Base-by-base conservation (phyloP, 148 eudicot species). In the Talinum fruticosum region DNA sequence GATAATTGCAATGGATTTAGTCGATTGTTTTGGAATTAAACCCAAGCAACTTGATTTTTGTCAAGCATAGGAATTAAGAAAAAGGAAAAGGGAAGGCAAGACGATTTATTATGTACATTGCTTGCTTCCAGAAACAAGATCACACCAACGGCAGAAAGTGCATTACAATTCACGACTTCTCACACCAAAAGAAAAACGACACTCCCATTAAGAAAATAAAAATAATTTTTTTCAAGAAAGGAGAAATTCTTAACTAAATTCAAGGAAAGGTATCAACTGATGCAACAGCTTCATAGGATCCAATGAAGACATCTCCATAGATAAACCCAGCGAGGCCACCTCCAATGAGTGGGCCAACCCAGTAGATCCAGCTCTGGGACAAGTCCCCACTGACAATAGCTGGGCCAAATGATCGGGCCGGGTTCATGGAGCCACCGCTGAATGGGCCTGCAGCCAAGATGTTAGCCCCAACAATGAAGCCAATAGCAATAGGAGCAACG, bases 351-450 rank as follows among this genome's bases (percentile, higher is more conserved):
- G 97, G 97, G 76, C 95, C 97, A 34, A 88, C 90, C 97, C 97
- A 93, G 33, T 93, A 93, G 79, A 92, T 84, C 97, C 95, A 93
- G 77, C 86, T 87, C 66, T 88, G 82, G 3, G 92, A 78, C 35
- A 87, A 84, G 70, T 90, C 92, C 47, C 91, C 90, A 37, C 86
- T 80, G 0, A 82, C 91, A 21, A 90, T 81, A 38, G 95, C 91
- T 5, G 97, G 97, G 51, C 95, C 97, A 24, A 91, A 85, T 29
- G 97, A 92, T 0, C 93, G 90, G 45, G 97, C 95, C 29, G 95
- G 97, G 88, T 92, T 92, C 97, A 92, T 92, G 13, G 97, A 92
- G 1, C 95, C 95, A 30, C 97, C 97, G 35, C 91, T 89, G 57
- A 93, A 90, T 67, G 97, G 93, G 68, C 95, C 97, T 0, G 93